Evolutionary conservation across 371 early-diverging fungal genomes (phyloP).

Genomic region (Mucor lusitanicus): DNA sequence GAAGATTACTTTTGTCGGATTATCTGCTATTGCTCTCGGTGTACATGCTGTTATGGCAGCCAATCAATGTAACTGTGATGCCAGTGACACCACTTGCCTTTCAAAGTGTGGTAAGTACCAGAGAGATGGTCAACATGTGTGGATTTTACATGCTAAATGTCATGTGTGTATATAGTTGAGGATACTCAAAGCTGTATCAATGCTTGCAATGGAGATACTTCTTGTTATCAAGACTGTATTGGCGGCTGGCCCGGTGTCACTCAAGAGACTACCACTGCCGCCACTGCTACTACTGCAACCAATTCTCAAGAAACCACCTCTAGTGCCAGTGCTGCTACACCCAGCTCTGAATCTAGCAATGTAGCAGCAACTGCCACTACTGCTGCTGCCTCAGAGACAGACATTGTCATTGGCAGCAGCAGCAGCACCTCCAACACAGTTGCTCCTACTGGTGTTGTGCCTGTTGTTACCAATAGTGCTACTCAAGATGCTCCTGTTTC

Average conservation of each 20-base stretch:
- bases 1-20: conserved; percentile 19
- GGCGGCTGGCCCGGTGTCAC: conserved; percentile 21
- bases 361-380: not conserved
- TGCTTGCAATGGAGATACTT: conserved; percentile 12
- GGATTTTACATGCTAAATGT: not conserved
- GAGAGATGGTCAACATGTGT: not conserved
- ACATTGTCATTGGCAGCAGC: not conserved
- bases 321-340: not conserved
- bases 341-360: not conserved
- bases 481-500: conserved; percentile 1
- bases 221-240: conserved; percentile 24
- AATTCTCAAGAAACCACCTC: not conserved
- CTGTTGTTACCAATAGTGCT: not conserved
- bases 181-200: conserved; percentile 18
- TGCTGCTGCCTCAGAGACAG: not conserved
- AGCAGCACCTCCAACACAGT: not conserved
- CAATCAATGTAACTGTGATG: conserved; percentile 9
- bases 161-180: no score
- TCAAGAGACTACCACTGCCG: not conserved
- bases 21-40: conserved; percentile 17
- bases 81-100: conserved; percentile 9
- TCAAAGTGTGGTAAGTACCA: conserved; percentile 20
- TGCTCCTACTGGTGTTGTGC: not conserved
- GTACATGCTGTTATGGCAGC: conserved; percentile 2
- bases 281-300: not conserved